Conservation (phyloP, 768 basidiomycete genomes). For the Termitomyces sp. region DNA sequence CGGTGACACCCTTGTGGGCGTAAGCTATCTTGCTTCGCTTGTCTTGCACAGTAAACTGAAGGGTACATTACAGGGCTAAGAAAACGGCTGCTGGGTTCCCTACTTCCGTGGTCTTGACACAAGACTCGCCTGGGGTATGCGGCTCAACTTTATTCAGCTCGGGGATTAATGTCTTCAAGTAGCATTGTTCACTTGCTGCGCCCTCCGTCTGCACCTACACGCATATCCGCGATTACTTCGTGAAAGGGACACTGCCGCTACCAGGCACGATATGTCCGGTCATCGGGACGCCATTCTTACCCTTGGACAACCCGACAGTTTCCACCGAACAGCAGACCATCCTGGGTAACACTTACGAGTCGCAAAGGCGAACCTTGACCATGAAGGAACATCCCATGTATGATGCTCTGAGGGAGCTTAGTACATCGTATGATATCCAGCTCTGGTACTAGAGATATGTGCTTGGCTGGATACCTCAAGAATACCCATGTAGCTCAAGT, state of each 20-base stretch:
- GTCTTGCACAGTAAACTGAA: neutral
- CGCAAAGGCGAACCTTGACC: neutral
- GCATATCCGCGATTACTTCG: constrained; percentile 34
- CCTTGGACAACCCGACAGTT: neutral
- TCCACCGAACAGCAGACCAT: neutral
- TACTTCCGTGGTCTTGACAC: constrained; percentile 35
- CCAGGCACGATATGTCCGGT: constrained; percentile 35
- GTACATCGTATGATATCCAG: neutral
- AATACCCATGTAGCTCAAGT: neutral
- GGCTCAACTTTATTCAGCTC: neutral
- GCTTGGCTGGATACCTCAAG: neutral
- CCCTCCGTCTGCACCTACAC: constrained; percentile 21
- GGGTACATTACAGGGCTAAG: constrained; percentile 25
- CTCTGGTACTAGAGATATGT: neutral
- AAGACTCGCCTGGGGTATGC: constrained; percentile 36
- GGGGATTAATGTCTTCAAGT: neutral
- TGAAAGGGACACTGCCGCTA: constrained; percentile 32
- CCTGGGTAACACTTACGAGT: neutral
- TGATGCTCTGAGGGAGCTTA: constrained; percentile 1
- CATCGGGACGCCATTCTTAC: constrained; percentile 21
- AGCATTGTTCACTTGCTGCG: constrained; percentile 21
- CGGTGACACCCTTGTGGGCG: constrained; percentile 23
- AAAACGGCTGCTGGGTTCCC: constrained; percentile 32
- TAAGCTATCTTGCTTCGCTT: constrained; percentile 7
- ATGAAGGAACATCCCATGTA: neutral